Evolutionary conservation across 192 early-diverging fungal genomes (phyloP).

Genomic region (Umbelopsis sp.): DNA sequence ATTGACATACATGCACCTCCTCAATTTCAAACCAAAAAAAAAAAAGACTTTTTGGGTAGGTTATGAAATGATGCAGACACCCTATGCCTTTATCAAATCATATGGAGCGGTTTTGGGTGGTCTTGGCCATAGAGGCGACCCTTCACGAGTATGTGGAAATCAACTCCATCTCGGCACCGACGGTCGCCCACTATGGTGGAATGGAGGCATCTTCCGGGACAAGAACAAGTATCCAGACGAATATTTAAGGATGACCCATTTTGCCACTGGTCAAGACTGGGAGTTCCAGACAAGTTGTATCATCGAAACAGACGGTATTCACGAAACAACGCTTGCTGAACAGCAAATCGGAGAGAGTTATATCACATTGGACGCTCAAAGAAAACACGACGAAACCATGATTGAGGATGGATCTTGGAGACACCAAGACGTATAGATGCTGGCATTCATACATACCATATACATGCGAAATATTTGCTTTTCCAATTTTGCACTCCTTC

Average conservation of each 20-base stretch:
- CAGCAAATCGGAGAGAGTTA: slow-evolving; percentile 16
- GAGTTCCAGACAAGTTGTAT: slow-evolving; percentile 47
- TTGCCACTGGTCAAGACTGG: slow-evolving; percentile 49
- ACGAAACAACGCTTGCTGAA: slow-evolving; percentile 9
- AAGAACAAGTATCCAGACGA: slow-evolving; percentile 44
- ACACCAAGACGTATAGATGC: neutral
- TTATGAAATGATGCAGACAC: slow-evolving; percentile 60
- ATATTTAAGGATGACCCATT: slow-evolving; percentile 41
- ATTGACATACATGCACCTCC: neutral
- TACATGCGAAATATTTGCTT: too few relatives aligned
- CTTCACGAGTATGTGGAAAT: slow-evolving; percentile 46
- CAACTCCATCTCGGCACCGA: slow-evolving; percentile 48
- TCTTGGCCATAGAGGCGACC: slow-evolving; percentile 34
- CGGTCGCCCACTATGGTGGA: slow-evolving; percentile 52
- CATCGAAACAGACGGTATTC: slow-evolving; percentile 40
- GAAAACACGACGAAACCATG: slow-evolving; percentile 10
- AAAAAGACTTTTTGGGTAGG: slow-evolving; percentile 64
- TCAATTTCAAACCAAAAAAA: neutral
- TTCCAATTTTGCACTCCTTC: too few relatives aligned
- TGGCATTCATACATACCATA: neutral
- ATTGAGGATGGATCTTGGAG: slow-evolving; percentile 7
- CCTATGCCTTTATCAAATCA: slow-evolving; percentile 51
- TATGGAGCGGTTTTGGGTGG: slow-evolving; percentile 58
- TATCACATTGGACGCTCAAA: slow-evolving; percentile 24
- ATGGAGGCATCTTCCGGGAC: slow-evolving; percentile 52